phyloP scores from a whole-genome alignment of 1,139 yeast genomes.

The Protomyces inundatus region DNA sequence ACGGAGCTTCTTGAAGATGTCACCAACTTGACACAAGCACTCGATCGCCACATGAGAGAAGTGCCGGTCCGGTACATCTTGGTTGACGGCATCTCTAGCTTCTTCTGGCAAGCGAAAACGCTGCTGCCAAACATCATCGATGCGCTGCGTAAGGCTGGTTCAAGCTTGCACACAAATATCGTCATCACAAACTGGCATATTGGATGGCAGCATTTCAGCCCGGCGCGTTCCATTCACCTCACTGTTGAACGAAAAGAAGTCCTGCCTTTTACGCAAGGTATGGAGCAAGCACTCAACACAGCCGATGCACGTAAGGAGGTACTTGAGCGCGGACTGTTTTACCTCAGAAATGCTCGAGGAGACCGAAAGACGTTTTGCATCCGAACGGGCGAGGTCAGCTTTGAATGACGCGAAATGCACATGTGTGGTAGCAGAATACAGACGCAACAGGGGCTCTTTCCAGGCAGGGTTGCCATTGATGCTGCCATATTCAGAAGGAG shows the following conservation, averaged over 20 bases:
- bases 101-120: slow-evolving; percentile 21
- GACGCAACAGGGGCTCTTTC: too few relatives aligned
- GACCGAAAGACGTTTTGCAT: neutral
- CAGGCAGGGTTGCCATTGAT: too few relatives aligned
- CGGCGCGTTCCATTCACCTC: slow-evolving; percentile 7
- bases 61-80: slow-evolving; percentile 13
- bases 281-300: slow-evolving; percentile 13
- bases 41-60: neutral
- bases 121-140: neutral
- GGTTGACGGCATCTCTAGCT: slow-evolving; percentile 24
- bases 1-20: slow-evolving; percentile 15
- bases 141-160: neutral
- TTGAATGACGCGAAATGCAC: too few relatives aligned
- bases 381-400: neutral
- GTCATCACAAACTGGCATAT: slow-evolving; percentile 20
- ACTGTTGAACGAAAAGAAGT: slow-evolving; percentile 7
- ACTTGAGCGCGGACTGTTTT: slow-evolving; percentile 2
- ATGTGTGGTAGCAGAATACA: too few relatives aligned
- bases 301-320: slow-evolving; percentile 8
- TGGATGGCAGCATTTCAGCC: slow-evolving; percentile 9
- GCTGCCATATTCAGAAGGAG: too few relatives aligned
- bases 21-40: neutral
- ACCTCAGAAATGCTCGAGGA: neutral
- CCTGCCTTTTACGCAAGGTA: slow-evolving; percentile 23
- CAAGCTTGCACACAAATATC: neutral